Base-by-base conservation (phyloP, 2,329 filamentous ascomycete genomes). In the Berkeleyomyces basicola region DNA sequence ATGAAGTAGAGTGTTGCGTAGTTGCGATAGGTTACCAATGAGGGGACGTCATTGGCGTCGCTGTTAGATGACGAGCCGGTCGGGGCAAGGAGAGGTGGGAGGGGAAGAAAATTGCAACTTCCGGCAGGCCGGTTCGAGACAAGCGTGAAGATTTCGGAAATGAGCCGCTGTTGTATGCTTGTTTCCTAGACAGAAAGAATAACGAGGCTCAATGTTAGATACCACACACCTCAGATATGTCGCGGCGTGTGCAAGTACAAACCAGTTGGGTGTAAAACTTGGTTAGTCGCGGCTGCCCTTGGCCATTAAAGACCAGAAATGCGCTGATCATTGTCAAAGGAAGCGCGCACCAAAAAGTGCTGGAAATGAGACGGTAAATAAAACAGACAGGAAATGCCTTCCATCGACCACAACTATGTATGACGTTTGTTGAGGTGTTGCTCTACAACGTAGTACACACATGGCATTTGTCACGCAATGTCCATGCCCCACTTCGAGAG, bases 1-100 rank as follows among this genome's bases (percentile, higher is more conserved):
- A 99, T 99, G 77, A 99, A 99, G 76, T 95, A 97, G 66, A 99
- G 86, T 0, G 93, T 99, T 7, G 93, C 93, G 72, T 97, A 99
- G 79, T 96, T 89, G 64, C 93, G 90, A 79, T 99, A 99, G 7
- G 93, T 97, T 55, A 99, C 90, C 65, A 97, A 87, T 4, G 90
- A 93, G 7, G 93, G 93, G 9, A 90, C 87, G 74, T 97, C 93
- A 71, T 90, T 91, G 68, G 82, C 82, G 70, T 77, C 78, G 70
- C 74, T 86, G 74, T 72, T 87, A 71, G 69, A 83, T 33, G 86
- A 74, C 70, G 88, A 77, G 74, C 84, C 73, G 51, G 86, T 81
- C 44, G 78, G 77, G 59, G 83, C 78, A 63, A 85, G 83, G 61
- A 86, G 77, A 11, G 84, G 84, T 3, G 84, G 84, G 0, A 87